Evolutionary conservation across 2,329 filamentous ascomycete species (phyloP).

Genomic region (Monilinia laxa): DNA sequence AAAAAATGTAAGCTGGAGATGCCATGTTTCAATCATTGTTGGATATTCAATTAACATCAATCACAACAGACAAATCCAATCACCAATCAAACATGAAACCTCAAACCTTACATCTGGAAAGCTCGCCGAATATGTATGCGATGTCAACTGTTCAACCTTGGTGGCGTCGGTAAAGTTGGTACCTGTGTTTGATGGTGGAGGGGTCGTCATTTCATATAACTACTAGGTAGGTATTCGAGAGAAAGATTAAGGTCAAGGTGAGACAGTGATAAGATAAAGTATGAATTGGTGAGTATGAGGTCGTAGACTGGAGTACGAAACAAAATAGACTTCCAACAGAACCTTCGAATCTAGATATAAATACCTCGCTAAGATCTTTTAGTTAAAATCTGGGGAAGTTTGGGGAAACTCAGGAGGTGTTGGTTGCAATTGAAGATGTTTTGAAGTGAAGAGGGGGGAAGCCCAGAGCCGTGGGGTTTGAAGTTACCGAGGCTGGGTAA

Average conservation of each 20-base stretch:
- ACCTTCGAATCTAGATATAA: too few relatives aligned
- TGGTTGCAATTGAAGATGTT: background rate
- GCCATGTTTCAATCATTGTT: background rate
- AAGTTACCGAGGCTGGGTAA: constrained; percentile 1
- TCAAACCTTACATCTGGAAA: constrained; percentile 44
- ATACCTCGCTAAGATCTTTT: too few relatives aligned
- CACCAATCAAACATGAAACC: background rate
- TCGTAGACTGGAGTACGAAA: background rate
- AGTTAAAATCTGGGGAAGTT: too few relatives aligned
- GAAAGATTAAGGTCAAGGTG: background rate
- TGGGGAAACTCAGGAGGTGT: too few relatives aligned
- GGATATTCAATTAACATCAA: background rate
- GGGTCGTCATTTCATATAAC: constrained; percentile 7
- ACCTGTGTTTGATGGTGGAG: constrained; percentile 6
- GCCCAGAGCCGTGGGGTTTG: background rate
- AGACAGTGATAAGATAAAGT: background rate
- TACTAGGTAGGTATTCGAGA: background rate
- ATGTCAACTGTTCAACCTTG: constrained; percentile 48
- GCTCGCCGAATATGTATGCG: constrained; percentile 57
- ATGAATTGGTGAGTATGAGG: background rate
- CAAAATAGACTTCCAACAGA: too few relatives aligned
- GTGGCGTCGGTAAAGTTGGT: constrained; percentile 44
- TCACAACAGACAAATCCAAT: background rate
- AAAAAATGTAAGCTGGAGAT: background rate
- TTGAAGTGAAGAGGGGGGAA: background rate